Conservation (phyloP, 1,139 yeast species). For the Candida tetrigidarum region DNA sequence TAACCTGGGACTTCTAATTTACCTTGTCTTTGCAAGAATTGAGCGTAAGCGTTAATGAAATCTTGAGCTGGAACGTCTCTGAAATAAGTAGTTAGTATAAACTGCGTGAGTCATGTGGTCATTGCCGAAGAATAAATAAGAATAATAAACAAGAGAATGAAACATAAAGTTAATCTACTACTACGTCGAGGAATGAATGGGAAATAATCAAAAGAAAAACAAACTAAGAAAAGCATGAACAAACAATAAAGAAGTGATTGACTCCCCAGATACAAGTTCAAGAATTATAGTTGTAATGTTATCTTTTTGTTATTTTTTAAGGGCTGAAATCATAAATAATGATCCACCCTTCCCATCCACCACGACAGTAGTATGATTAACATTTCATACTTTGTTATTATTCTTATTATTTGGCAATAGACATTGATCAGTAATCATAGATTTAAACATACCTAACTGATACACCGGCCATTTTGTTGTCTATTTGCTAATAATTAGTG, state of each 20-base stretch:
- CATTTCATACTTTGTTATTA: constrained; percentile 4
- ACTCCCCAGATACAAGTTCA: background rate
- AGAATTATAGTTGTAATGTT: too few species aligned
- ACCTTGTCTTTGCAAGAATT: constrained; percentile 99
- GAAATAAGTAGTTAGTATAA: constrained; percentile 37
- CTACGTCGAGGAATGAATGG: constrained; percentile 6
- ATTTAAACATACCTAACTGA: constrained; percentile 95
- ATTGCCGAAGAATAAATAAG: background rate
- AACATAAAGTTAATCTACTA: too few species aligned
- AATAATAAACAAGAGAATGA: background rate
- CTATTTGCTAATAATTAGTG: constrained; percentile 17
- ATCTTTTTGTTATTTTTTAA: background rate
- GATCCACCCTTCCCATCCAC: constrained; percentile 30
- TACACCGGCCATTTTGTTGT: constrained; percentile 86
- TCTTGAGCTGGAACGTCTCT: constrained; percentile 99
- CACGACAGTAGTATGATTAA: constrained; percentile 27
- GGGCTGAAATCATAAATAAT: constrained; percentile 8
- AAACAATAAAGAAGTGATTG: background rate
- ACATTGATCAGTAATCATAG: constrained; percentile 11
- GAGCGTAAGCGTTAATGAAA: constrained; percentile 99
- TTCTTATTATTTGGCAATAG: constrained; percentile 7
- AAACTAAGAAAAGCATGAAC: background rate
- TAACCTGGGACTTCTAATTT: constrained; percentile 99
- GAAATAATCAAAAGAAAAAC: background rate
- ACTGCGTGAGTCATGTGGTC: background rate